These are phyloP conservation scores for Komagataea norvegica DNA, from an alignment of 1,139 yeast genomes.

Conservation along the genomic window DNA sequence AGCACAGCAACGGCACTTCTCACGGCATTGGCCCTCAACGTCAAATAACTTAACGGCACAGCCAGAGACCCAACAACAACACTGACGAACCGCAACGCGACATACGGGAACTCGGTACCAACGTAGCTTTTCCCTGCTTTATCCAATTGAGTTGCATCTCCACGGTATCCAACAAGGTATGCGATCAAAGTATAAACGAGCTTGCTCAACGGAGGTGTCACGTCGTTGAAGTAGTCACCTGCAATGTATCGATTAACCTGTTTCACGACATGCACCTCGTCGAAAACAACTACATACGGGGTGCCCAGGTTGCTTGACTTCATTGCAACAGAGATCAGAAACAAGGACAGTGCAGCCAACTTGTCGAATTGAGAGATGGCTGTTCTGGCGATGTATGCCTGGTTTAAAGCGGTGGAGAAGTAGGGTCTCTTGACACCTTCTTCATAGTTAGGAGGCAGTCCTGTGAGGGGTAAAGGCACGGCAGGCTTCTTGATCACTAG, in stretches of 20 bases:
- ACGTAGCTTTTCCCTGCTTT: slow-evolving; percentile 16
- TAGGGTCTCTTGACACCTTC: slow-evolving; percentile 25
- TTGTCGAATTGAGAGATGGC: slow-evolving; percentile 15
- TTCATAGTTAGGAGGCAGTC: slow-evolving; percentile 2
- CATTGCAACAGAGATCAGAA: slow-evolving; percentile 7
- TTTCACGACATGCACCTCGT: slow-evolving; percentile 66
- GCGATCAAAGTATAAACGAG: slow-evolving; percentile 45
- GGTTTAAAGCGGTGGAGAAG: slow-evolving; percentile 16
- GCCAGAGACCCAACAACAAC: slow-evolving; percentile 47
- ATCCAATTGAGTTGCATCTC: slow-evolving; percentile 26
- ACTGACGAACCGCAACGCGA: slow-evolving; percentile 46
- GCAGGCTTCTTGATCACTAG: background rate
- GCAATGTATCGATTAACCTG: slow-evolving; percentile 58
- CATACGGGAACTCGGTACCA: slow-evolving; percentile 19
- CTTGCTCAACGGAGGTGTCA: slow-evolving; percentile 59
- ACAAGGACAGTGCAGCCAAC: slow-evolving; percentile 15
- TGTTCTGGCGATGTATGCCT: slow-evolving; percentile 2
- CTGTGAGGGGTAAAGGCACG: background rate
- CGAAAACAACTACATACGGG: slow-evolving; percentile 48
- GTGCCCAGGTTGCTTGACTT: slow-evolving; percentile 36
- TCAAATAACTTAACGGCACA: slow-evolving; percentile 43
- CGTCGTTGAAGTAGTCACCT: slow-evolving; percentile 58
- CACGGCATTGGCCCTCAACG: slow-evolving; percentile 45
- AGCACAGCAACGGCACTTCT: slow-evolving; percentile 39
- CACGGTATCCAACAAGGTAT: slow-evolving; percentile 40